Evolutionary conservation across 805 yeast species (phyloP).

Genomic region (Schizosaccharomyces japonicus): DNA sequence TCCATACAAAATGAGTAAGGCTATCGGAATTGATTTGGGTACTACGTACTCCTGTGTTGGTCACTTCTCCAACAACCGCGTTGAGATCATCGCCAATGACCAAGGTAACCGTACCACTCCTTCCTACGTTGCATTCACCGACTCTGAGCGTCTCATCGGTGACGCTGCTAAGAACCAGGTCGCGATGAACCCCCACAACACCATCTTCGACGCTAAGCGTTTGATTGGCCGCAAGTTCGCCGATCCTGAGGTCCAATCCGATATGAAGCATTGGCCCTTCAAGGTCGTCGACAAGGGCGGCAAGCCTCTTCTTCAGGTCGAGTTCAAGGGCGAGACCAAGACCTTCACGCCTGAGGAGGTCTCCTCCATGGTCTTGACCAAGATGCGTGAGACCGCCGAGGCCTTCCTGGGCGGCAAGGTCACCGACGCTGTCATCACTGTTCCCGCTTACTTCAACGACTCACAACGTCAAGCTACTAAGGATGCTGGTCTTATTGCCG

Average conservation of each 20-base stretch:
- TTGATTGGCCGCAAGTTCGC: constrained; percentile 64
- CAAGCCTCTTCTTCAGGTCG: constrained; percentile 72
- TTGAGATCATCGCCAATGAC: constrained; percentile 86
- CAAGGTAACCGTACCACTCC: constrained; percentile 98
- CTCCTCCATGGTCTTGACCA: constrained; percentile 72
- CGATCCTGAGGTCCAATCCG: constrained; percentile 58
- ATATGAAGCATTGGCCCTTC: constrained; percentile 76
- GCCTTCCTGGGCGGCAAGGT: constrained; percentile 64
- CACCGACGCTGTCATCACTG: constrained; percentile 82
- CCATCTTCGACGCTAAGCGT: constrained; percentile 89
- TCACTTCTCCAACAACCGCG: constrained; percentile 60
- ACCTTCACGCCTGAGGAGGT: constrained; percentile 87
- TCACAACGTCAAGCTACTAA: constrained; percentile 96
- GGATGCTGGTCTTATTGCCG: constrained; percentile 93
- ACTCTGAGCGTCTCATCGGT: constrained; percentile 82
- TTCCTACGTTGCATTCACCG: constrained; percentile 88
- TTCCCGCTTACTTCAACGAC: constrained; percentile 92
- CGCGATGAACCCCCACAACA: constrained; percentile 83
- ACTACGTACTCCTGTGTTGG: constrained; percentile 97
- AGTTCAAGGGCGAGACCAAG: constrained; percentile 69
- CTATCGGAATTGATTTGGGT: constrained; percentile 67
- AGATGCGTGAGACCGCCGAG: constrained; percentile 90
- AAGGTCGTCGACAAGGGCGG: constrained; percentile 52
- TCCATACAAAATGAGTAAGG: constrained; percentile 29
- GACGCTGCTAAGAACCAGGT: constrained; percentile 98